These are phyloP conservation scores for Takashimella tepidaria DNA, from an alignment of 1,284 basidiomycete genomes.

Conservation along the genomic window DNA sequence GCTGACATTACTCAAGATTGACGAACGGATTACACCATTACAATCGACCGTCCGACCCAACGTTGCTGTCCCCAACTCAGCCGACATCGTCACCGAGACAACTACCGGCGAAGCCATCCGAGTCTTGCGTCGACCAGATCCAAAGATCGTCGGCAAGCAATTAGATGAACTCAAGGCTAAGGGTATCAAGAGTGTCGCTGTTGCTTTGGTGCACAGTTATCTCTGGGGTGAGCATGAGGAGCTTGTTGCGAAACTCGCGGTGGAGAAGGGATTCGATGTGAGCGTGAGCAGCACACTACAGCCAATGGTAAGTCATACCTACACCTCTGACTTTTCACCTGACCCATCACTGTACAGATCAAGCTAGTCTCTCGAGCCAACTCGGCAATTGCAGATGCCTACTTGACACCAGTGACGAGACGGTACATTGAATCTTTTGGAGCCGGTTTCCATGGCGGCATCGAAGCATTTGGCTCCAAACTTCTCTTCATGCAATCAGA, in stretches of 20 bases:
- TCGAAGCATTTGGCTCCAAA: slow-evolving; percentile 34
- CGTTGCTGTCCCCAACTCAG: slow-evolving; percentile 14
- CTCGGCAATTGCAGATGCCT: slow-evolving; percentile 52
- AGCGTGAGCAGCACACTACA: slow-evolving; percentile 31
- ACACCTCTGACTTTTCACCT: not conserved
- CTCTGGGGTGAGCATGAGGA: slow-evolving; percentile 36
- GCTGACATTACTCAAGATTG: slow-evolving; percentile 42
- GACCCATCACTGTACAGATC: no score
- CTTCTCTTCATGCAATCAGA: slow-evolving; percentile 50
- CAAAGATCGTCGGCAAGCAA: slow-evolving; percentile 20
- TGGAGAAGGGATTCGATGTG: slow-evolving; percentile 37
- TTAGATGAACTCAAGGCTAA: slow-evolving; percentile 30
- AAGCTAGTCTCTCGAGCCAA: slow-evolving; percentile 51
- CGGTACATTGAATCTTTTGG: slow-evolving; percentile 49
- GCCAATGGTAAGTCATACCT: slow-evolving; percentile 31
- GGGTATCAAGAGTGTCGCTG: slow-evolving; percentile 29
- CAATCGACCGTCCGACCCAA: slow-evolving; percentile 26
- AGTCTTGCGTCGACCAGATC: slow-evolving; percentile 61
- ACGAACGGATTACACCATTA: slow-evolving; percentile 85
- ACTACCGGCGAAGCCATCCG: slow-evolving; percentile 74
- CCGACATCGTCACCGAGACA: slow-evolving; percentile 24
- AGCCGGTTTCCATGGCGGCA: slow-evolving; percentile 44
- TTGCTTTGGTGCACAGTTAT: slow-evolving; percentile 38
- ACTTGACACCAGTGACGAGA: slow-evolving; percentile 51
- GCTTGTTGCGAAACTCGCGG: slow-evolving; percentile 29